Percentiles rank a stretch among this genome's conserved stretches.
phyloP scores from a whole-genome alignment of 139 green algal genomes.

The Edaphochlamys debaryana region DNA sequence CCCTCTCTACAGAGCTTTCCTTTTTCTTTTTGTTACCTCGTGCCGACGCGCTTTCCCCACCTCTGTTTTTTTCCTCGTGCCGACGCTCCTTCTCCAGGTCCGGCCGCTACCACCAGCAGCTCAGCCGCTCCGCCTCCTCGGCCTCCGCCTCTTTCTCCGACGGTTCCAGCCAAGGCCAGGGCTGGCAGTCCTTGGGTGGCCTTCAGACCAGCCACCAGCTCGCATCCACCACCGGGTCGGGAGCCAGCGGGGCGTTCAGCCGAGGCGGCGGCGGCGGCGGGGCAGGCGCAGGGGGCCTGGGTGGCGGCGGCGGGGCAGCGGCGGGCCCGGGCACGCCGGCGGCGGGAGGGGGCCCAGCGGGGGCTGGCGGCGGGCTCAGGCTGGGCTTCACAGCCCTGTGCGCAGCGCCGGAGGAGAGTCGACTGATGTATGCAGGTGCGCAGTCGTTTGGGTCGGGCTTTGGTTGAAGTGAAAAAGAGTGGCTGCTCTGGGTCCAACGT shows the following conservation, averaged over 20 bases:
- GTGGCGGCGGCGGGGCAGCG: conserved; percentile 8
- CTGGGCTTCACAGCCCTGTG: conserved; percentile 15
- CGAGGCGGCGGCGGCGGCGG: background rate
- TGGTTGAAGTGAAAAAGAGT: no score
- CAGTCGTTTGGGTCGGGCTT: no score
- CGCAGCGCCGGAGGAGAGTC: background rate
- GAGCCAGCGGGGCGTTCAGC: background rate
- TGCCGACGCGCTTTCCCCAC: no score
- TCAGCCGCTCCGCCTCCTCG: background rate
- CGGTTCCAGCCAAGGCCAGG: no score
- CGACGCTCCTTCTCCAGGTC: no score
- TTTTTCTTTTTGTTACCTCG: no score
- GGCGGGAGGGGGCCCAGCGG: background rate
- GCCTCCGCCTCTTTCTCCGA: no score
- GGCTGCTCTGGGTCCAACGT: no score
- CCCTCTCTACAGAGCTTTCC: no score
- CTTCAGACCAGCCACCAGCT: conserved; percentile 11
- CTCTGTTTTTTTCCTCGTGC: no score
- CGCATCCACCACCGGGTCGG: background rate
- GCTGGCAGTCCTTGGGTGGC: conserved; percentile 15
- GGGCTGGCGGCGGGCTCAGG: background rate
- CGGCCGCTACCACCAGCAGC: background rate
- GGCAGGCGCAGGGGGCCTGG: background rate
- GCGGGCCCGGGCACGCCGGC: background rate
- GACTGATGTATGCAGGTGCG: conserved; percentile 11